A percentile compares a stretch with the other conserved stretches of the same genome.
These are phyloP conservation scores for Nothophaeocryptopus gaeumannii DNA, from an alignment of 2,329 filamentous ascomycete species.

Conservation along the genomic window DNA sequence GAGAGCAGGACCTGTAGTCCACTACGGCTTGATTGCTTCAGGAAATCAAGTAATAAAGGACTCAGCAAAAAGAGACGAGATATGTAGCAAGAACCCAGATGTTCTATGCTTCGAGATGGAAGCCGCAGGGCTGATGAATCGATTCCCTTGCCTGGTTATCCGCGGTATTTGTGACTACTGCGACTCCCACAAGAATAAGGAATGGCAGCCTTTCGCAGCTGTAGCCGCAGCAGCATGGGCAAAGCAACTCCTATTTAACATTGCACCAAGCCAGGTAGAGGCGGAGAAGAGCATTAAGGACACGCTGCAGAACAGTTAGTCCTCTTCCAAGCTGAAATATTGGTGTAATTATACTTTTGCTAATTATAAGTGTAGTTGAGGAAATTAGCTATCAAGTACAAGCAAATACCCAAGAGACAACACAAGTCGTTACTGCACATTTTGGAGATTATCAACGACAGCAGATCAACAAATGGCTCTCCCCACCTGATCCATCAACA, in stretches of 20 bases:
- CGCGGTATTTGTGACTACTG: slow-evolving; percentile 25
- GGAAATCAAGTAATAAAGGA: slow-evolving; percentile 27
- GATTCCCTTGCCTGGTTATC: slow-evolving; percentile 20
- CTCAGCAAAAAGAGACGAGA: slow-evolving; percentile 12
- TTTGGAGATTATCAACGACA: too few relatives aligned
- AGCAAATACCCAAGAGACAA: too few relatives aligned
- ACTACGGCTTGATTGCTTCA: slow-evolving; percentile 29
- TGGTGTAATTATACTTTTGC: too few relatives aligned
- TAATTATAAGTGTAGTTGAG: too few relatives aligned
- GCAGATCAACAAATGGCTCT: slow-evolving; percentile 7
- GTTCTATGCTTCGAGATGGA: slow-evolving; percentile 30
- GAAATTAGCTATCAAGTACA: slow-evolving; percentile 1
- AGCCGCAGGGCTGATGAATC: too few relatives aligned
- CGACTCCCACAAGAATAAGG: slow-evolving; percentile 25
- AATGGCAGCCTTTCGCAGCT: slow-evolving; percentile 24
- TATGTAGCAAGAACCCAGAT: too few relatives aligned
- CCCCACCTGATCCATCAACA: slow-evolving; percentile 16
- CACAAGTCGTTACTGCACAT: too few relatives aligned
- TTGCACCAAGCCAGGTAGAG: too few relatives aligned
- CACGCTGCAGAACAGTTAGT: too few relatives aligned
- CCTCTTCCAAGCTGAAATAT: too few relatives aligned
- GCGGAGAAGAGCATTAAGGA: too few relatives aligned
- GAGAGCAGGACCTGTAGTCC: slow-evolving; percentile 5
- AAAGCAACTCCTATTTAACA: slow-evolving; percentile 17
- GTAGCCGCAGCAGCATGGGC: slow-evolving; percentile 20